Percentiles rank a stretch among this genome's conserved stretches.
These are phyloP conservation scores for Medakamo hakoo DNA, from an alignment of 139 green algal genomes.

Conservation along the genomic window DNA sequence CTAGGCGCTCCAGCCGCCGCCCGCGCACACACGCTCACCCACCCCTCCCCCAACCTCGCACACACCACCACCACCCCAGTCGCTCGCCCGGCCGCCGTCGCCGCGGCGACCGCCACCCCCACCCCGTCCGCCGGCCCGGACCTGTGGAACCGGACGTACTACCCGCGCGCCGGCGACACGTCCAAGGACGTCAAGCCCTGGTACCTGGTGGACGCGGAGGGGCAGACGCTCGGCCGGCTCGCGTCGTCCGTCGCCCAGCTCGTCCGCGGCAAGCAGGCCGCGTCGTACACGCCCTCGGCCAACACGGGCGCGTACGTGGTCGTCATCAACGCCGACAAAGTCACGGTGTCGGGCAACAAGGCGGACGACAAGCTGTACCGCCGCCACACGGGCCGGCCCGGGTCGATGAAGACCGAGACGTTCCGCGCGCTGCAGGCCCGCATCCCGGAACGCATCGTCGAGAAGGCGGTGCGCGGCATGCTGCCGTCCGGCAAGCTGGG, in stretches of 20 bases:
- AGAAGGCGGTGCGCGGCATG: conserved; percentile 95
- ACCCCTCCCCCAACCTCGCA: neutral
- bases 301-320: conserved; percentile 94
- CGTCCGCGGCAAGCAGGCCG: conserved; percentile 81
- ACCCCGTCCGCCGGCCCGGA: conserved; percentile 27
- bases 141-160: conserved; percentile 89
- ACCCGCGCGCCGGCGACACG: conserved; percentile 72
- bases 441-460: conserved; percentile 93
- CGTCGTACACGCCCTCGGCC: conserved; percentile 80
- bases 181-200: conserved; percentile 68
- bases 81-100: too few species aligned
- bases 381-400: conserved; percentile 65
- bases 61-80: neutral
- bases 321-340: conserved; percentile 92
- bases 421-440: conserved; percentile 57
- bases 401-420: conserved; percentile 50
- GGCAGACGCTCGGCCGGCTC: conserved; percentile 81
- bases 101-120: conserved; percentile 1
- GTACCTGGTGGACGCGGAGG: conserved; percentile 88
- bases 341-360: conserved; percentile 82
- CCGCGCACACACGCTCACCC: neutral
- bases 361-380: conserved; percentile 80
- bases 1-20: too few species aligned
- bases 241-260: conserved; percentile 65
- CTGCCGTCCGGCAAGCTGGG: conserved; percentile 86